phyloP scores from a whole-genome alignment of 768 basidiomycete genomes.

The Termitomyces sp. region DNA sequence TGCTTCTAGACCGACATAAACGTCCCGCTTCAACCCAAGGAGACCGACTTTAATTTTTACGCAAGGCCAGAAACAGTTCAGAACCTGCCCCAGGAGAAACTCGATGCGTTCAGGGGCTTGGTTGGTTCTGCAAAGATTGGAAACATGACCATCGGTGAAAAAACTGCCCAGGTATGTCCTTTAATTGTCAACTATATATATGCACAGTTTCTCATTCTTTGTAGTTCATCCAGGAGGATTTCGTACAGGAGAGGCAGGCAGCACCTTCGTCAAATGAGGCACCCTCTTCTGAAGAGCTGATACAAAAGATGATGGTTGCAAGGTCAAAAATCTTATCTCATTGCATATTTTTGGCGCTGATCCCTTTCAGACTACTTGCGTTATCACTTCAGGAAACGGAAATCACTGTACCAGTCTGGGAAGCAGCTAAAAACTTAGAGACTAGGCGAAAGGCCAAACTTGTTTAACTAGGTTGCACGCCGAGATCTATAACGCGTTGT shows the following conservation, averaged over 20 bases:
- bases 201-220: background rate
- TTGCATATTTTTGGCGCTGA: background rate
- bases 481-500: background rate
- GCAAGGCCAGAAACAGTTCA: slow-evolving; percentile 38
- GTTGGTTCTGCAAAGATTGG: slow-evolving; percentile 61
- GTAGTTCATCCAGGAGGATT: slow-evolving; percentile 82
- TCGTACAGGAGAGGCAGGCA: slow-evolving; percentile 46
- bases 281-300: slow-evolving; percentile 56
- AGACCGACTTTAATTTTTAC: slow-evolving; percentile 40
- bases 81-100: slow-evolving; percentile 42
- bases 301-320: slow-evolving; percentile 64
- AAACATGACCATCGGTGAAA: slow-evolving; percentile 48
- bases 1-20: slow-evolving; percentile 52
- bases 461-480: background rate
- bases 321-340: slow-evolving; percentile 42
- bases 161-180: slow-evolving; percentile 53
- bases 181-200: background rate
- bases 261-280: slow-evolving; percentile 28
- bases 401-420: slow-evolving; percentile 61
- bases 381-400: slow-evolving; percentile 54
- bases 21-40: slow-evolving; percentile 40
- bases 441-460: slow-evolving; percentile 33
- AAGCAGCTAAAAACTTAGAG: slow-evolving; percentile 60
- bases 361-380: slow-evolving; percentile 50
- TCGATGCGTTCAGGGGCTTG: slow-evolving; percentile 55